Percentiles rank a stretch among this genome's conserved stretches.
These are phyloP conservation scores for Pisolithus albus DNA, from an alignment of 768 basidiomycete genomes.

Conservation along the genomic window DNA sequence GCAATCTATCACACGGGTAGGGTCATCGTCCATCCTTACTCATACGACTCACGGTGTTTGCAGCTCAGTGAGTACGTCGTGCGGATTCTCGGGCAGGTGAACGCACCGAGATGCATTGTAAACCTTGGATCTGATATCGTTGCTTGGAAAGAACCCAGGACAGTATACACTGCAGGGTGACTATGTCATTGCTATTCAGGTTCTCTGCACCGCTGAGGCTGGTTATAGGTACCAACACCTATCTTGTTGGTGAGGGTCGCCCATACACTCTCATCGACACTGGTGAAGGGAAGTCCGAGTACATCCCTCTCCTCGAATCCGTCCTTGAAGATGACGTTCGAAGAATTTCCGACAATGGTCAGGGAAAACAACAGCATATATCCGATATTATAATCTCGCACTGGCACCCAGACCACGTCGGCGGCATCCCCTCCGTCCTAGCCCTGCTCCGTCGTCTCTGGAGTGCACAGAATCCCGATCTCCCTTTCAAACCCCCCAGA, in stretches of 20 bases:
- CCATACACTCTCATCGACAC: conserved; percentile 82
- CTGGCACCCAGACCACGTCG: conserved; percentile 82
- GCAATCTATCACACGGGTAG: conserved; percentile 48
- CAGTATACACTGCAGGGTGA: conserved; percentile 83
- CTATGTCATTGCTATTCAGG: not conserved
- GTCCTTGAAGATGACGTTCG: conserved; percentile 37
- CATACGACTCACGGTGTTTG: not conserved
- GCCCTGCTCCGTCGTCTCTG: conserved; percentile 57
- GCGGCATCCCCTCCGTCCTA: conserved; percentile 69
- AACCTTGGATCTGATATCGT: not conserved
- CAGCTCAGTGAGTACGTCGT: conserved; percentile 66
- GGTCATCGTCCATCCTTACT: conserved; percentile 7
- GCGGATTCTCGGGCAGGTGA: conserved; percentile 71
- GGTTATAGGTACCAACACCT: conserved; percentile 77
- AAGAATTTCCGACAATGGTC: not conserved
- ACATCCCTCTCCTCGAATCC: conserved; percentile 57
- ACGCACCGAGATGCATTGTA: conserved; percentile 1
- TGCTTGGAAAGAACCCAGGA: conserved; percentile 63
- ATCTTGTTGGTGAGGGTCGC: conserved; percentile 62
- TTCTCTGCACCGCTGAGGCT: not conserved
- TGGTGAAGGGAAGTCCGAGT: conserved; percentile 65
- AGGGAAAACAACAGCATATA: conserved; percentile 40
- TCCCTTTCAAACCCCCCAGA: conserved; percentile 57
- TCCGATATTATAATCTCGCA: conserved; percentile 92
- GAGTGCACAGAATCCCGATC: conserved; percentile 39